Evolutionary conservation across 108 stramenopile species (phyloP).

Genomic region (Epipyxis sp.): DNA sequence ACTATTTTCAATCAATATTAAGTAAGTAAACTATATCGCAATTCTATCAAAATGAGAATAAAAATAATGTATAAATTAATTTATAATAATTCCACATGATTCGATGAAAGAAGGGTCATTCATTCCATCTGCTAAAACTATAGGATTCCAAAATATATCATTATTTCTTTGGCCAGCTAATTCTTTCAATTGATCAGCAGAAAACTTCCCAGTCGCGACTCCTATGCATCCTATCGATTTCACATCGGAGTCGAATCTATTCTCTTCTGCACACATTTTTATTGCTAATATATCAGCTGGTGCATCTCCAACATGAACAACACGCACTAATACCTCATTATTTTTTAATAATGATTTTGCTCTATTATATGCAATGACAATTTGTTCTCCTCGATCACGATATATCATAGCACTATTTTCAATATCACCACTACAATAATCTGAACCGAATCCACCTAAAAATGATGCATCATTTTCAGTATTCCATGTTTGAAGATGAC

Average conservation of each 20-base stretch:
- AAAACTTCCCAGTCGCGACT: not conserved
- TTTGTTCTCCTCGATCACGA: not conserved
- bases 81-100: too few species aligned
- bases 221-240: not conserved
- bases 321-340: not conserved
- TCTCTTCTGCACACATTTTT: not conserved
- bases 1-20: too few species aligned
- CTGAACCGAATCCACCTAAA: constrained; percentile 1
- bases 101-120: too few species aligned
- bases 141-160: too few species aligned
- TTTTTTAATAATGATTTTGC: not conserved
- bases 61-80: too few species aligned
- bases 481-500: not conserved
- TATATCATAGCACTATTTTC: not conserved
- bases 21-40: too few species aligned
- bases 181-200: not conserved
- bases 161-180: too few species aligned
- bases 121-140: too few species aligned
- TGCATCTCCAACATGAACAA: constrained; percentile 8
- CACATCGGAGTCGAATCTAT: not conserved
- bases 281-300: not conserved
- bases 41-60: too few species aligned
- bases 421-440: not conserved
- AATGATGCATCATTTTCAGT: not conserved
- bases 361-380: not conserved